Base-by-base conservation (phyloP, 192 early-diverging fungal genomes). In the Phlyctochytrium planicorne region DNA sequence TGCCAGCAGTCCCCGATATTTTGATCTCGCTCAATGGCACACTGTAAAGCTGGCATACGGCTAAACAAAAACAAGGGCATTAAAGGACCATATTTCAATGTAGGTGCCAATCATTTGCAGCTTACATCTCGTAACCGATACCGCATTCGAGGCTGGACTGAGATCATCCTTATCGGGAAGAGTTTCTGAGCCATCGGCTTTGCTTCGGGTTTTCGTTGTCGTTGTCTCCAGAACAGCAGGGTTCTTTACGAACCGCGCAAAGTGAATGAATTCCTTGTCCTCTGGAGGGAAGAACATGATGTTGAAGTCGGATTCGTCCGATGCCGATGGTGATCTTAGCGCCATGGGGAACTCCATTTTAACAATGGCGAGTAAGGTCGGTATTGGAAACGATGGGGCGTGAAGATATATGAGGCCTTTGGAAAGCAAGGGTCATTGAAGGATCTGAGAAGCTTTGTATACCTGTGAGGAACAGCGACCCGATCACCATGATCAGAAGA, bases 351-450 rank as follows among this genome's bases (percentile, higher is more conserved):
- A 47, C 6, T 6, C 40, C 10, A 47, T 6, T 20, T 47, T 47
- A 6, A 6, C 55, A 25, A 25, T 6, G 20, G 27, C 10, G 14
- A 14, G 10, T 4, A 25, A 4, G 6, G 12, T 57, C 12, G 55
- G 55, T 14, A 57, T 57, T 57, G 55, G 55, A 29, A 20, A 29
- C 14, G 27, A 10, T 6, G 55, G 55, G 55, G 55, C 10, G 25
- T 57, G 55, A 10, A 57, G 55, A 27, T 57, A 57, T 14, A 57
- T 29, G 55, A 57, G 55, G 55, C 55, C 55, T 57, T 12, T 25
- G 55, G 27, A 57, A 47, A 47, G 40, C 40, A 47, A 47, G 40
- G n/a, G n/a, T n/a, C n/a, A n/a, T n/a, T n/a, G n/a, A n/a, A n/a
- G n/a, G n/a, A n/a, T n/a, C n/a, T n/a, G n/a, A n/a, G n/a, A n/a